Conservation (phyloP, 805 yeast species). For the Cyberlindnera bimundalis region DNA sequence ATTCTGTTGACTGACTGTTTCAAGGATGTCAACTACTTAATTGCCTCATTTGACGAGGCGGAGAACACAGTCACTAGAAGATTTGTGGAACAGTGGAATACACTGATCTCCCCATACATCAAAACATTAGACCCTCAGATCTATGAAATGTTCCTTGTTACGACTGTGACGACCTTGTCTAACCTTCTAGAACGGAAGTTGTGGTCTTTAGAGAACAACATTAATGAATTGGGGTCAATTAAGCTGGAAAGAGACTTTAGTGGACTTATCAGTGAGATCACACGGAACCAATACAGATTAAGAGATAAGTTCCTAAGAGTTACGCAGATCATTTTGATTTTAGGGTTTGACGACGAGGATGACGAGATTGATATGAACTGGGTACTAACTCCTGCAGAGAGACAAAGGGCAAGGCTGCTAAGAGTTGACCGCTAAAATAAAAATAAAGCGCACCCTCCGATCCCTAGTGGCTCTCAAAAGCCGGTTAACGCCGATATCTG, state of each 20-base stretch:
- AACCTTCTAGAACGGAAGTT: constrained; percentile 60
- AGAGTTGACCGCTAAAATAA: constrained; percentile 44
- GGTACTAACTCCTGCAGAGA: constrained; percentile 76
- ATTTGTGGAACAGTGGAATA: constrained; percentile 64
- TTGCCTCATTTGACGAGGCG: constrained; percentile 31
- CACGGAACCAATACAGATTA: constrained; percentile 67
- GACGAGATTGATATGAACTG: constrained; percentile 54
- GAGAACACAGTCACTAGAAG: constrained; percentile 37
- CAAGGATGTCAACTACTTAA: constrained; percentile 26
- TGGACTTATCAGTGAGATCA: constrained; percentile 65
- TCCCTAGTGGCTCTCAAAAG: too few species aligned
- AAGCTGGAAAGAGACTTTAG: constrained; percentile 81
- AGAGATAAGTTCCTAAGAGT: constrained; percentile 76
- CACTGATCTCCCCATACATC: constrained; percentile 60
- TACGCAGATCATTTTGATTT: constrained; percentile 77
- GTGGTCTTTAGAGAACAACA: constrained; percentile 59
- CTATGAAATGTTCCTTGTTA: constrained; percentile 45
- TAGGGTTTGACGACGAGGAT: constrained; percentile 77
- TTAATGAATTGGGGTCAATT: constrained; percentile 81
- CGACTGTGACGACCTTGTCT: constrained; percentile 54
- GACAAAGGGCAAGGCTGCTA: constrained; percentile 56
- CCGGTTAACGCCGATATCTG: too few species aligned
- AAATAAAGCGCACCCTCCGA: too few species aligned
- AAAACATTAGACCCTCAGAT: constrained; percentile 53
- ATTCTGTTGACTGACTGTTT: constrained; percentile 41